Evolutionary conservation across 805 yeast species (phyloP).

Genomic region (Cyberlindnera suaveolens): DNA sequence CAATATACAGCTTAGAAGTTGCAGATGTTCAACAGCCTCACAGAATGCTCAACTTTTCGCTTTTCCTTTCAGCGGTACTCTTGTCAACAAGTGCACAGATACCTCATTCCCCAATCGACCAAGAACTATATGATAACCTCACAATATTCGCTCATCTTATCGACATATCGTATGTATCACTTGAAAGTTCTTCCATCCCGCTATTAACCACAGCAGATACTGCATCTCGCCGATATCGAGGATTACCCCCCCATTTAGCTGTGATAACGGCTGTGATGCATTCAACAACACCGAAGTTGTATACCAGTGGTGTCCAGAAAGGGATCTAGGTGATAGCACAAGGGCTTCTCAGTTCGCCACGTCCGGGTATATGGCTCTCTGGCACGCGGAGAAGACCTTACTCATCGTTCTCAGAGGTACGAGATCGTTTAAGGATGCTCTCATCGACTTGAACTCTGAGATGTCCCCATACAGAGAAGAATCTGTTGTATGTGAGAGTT

Average conservation of each 20-base stretch:
- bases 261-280: conserved; percentile 19
- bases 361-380: conserved; percentile 21
- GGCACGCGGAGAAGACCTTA: conserved; percentile 8
- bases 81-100: background rate
- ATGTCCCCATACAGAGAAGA: conserved; percentile 13
- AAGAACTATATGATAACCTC: conserved; percentile 10
- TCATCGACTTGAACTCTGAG: conserved; percentile 22
- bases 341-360: conserved; percentile 8
- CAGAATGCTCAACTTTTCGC: too few species aligned
- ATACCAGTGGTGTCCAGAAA: conserved; percentile 20
- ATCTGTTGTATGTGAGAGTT: conserved; percentile 9
- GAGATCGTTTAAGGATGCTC: conserved; percentile 21
- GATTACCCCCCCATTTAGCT: conserved; percentile 18
- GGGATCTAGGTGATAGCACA: conserved; percentile 7
- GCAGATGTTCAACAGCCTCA: too few species aligned
- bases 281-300: conserved; percentile 19
- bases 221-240: conserved; percentile 19
- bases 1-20: too few species aligned
- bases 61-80: too few species aligned
- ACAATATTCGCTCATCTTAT: conserved; percentile 16
- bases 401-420: conserved; percentile 21
- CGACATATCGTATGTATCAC: conserved; percentile 19
- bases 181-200: background rate
- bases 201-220: conserved; percentile 4
- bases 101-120: conserved; percentile 4